A percentile compares a stretch with the other conserved stretches of the same genome.
Conservation (phyloP, 1,284 basidiomycete species). For the Fomitopsis betulina region DNA sequence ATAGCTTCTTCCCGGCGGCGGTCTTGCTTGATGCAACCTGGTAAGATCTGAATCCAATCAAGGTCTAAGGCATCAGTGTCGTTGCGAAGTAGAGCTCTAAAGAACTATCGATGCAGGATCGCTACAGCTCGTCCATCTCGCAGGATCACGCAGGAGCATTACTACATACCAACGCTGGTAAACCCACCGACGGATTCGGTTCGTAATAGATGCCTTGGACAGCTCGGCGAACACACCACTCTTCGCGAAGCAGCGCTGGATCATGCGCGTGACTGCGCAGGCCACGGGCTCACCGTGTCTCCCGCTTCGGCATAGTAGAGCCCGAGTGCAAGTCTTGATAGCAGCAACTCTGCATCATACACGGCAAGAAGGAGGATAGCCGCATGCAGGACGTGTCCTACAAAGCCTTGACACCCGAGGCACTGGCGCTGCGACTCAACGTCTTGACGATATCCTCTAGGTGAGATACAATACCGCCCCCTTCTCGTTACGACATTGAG, state of each 20-base stretch:
- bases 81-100: no score
- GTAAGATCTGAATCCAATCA: no score
- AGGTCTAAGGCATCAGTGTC: no score
- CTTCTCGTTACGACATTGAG: not conserved
- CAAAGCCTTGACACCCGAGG: conserved; percentile 2
- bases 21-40: no score
- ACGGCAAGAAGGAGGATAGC: not conserved
- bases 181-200: not conserved
- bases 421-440: not conserved
- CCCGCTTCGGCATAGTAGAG: not conserved
- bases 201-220: not conserved
- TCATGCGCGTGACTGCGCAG: not conserved
- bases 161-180: no score
- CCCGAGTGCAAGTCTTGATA: not conserved
- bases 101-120: no score
- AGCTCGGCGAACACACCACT: not conserved
- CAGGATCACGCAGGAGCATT: no score
- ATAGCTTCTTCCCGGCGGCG: no score
- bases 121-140: no score
- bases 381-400: not conserved
- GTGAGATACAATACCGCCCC: not conserved
- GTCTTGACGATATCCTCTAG: conserved; percentile 4
- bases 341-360: not conserved
- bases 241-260: not conserved
- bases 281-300: not conserved